Percentiles rank a stretch among this genome's conserved stretches.
Evolutionary conservation across 331 rosid species (phyloP).

Genomic region (Erythrophleum ivorense): DNA sequence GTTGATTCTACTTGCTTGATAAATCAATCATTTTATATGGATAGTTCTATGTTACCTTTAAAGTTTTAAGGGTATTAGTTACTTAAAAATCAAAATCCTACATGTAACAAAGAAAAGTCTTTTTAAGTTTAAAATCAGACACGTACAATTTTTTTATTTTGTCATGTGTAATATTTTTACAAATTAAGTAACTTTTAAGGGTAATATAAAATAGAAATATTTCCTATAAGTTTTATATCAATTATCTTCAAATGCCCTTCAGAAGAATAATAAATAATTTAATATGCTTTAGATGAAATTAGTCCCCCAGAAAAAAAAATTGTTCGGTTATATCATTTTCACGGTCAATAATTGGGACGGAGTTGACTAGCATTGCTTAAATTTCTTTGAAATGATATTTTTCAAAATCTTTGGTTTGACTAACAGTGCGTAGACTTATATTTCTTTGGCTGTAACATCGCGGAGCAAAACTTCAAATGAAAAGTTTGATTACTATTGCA

Average conservation of each 20-base stretch:
- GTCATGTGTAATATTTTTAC: no score
- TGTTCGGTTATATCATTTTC: conserved; percentile 10
- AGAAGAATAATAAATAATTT: background rate
- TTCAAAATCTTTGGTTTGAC: background rate
- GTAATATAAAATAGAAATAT: no score
- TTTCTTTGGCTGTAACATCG: background rate
- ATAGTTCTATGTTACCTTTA: background rate
- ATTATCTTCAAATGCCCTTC: no score
- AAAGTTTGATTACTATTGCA: no score
- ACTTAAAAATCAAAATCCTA: background rate
- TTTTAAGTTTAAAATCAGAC: no score
- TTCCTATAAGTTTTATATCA: no score
- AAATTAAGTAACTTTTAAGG: no score
- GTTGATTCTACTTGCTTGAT: background rate
- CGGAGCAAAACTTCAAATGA: background rate
- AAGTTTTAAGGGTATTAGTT: background rate
- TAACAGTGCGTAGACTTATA: background rate
- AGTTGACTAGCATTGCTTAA: background rate
- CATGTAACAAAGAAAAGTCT: no score
- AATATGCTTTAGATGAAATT: background rate
- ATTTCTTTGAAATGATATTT: background rate
- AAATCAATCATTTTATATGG: background rate
- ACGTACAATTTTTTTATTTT: no score
- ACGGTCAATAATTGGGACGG: background rate
- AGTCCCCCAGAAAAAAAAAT: background rate